These are phyloP conservation scores for Penicillium sp. DNA, from an alignment of 2,329 filamentous ascomycete species.

Conservation along the genomic window DNA sequence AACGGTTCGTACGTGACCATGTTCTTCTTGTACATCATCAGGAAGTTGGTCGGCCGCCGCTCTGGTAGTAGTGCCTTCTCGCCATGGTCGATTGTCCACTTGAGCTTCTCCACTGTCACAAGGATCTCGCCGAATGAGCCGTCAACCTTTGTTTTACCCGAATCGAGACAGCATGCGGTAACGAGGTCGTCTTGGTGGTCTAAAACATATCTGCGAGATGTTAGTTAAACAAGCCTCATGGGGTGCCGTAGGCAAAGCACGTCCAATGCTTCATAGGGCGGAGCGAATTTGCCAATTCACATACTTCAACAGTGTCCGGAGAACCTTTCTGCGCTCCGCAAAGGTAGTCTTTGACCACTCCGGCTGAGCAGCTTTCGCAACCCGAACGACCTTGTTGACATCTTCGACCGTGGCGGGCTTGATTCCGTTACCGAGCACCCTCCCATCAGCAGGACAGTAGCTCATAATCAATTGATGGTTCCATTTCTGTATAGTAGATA, in stretches of 20 bases:
- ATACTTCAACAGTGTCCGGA: conserved; percentile 66
- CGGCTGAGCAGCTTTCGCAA: conserved; percentile 64
- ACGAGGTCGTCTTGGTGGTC: conserved; percentile 85
- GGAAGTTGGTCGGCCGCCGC: conserved; percentile 70
- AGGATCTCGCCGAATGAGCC: conserved; percentile 89
- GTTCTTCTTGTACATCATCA: conserved; percentile 94
- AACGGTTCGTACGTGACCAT: conserved; percentile 83
- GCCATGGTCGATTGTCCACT: conserved; percentile 87
- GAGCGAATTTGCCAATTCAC: conserved; percentile 8
- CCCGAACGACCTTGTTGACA: conserved; percentile 69
- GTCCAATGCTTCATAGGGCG: neutral
- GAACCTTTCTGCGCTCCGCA: conserved; percentile 63
- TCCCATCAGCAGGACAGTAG: conserved; percentile 73
- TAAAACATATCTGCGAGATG: conserved; percentile 55
- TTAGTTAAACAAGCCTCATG: neutral
- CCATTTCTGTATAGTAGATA: conserved; percentile 28
- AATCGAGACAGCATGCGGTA: conserved; percentile 76
- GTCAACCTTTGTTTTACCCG: conserved; percentile 92
- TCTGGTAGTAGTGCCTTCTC: conserved; percentile 68
- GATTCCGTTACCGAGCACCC: conserved; percentile 57
- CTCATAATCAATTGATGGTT: conserved; percentile 35
- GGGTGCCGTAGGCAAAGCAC: neutral
- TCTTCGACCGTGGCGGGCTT: conserved; percentile 66
- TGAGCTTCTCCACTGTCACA: conserved; percentile 84
- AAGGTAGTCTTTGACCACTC: conserved; percentile 74